Base-by-base conservation (phyloP, 192 early-diverging fungal genomes). In the Blastocladiella britannica region DNA sequence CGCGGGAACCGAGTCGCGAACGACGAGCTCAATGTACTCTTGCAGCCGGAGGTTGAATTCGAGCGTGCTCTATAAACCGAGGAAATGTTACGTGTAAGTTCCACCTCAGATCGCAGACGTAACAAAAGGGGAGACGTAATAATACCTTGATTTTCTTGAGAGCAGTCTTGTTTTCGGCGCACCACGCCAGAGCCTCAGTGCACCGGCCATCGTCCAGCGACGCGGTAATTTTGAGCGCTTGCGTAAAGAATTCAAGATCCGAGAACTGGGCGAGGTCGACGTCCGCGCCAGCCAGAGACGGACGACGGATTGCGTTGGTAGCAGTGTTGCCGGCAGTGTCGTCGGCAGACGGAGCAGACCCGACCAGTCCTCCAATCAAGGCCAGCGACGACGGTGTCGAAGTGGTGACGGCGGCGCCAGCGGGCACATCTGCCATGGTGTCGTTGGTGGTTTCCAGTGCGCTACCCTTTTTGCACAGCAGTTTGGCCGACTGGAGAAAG, bases 41-140 rank as follows among this genome's bases (percentile, higher is more conserved):
- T 96, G 93, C 31, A 94, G 60, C 1, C 90, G 79, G 58, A 97
- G 74, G 62, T 94, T 86, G 72, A 99, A 99, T 67, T 99, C 96
- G 43, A 99, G 68, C 7, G 87, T 82, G 67, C 90, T 95, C 85
- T 98, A 57, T 23, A 7, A 9, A 24, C 24, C 24, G 43, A 57
- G 28, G 4, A 57, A 3, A 58, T 53, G 47, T 55, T 58, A n/a
- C 53, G 56, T 15, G 47, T 29, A 43, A 51, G 7, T 24, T 47
- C 25, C 20, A 23, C 30, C 5, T 53, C 0, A 3, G 26, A 29
- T 5, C 52, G 15, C 12, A 24, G 37, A 22, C 8, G 12, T 8
- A 0, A 51, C 6, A 28, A 60, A 25, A 60, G 23, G 23, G 47
- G 37, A 29, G 28, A 59, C 25, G 23, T 22, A 30, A n/a, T 12